These are phyloP conservation scores for Solanum pennellii DNA, from an alignment of 257 asterid genomes.

Conservation along the genomic window DNA sequence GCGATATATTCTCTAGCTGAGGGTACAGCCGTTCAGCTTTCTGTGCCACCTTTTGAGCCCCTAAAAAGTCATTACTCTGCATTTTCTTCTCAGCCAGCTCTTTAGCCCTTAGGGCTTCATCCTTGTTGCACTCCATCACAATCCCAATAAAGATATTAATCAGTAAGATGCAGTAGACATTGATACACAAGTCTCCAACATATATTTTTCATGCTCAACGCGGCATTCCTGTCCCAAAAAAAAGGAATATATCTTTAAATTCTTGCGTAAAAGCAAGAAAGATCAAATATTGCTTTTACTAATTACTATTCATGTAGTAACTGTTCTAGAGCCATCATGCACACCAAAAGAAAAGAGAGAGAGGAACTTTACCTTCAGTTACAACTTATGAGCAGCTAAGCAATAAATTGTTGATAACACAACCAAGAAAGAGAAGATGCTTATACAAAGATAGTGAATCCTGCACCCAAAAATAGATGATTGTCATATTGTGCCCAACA, in stretches of 20 bases:
- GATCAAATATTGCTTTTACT: neutral
- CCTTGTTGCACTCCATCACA: conserved; percentile 80
- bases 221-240: neutral
- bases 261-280: neutral
- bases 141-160: neutral
- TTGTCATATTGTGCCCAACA: neutral
- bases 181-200: neutral
- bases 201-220: neutral
- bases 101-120: conserved; percentile 67
- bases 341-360: neutral
- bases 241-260: neutral
- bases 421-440: neutral
- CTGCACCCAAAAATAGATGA: neutral
- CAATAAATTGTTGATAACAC: neutral
- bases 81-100: conserved; percentile 61
- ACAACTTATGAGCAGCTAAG: neutral
- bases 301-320: neutral
- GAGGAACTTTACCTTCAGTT: neutral
- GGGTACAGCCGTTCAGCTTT: conserved; percentile 67
- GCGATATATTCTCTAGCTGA: conserved; percentile 55
- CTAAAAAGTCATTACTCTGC: conserved; percentile 50
- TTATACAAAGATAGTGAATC: neutral
- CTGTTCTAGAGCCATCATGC: neutral
- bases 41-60: conserved; percentile 46
- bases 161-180: neutral